Base-by-base conservation (phyloP, 1,139 yeast genomes). In the Suhomyces terraborum region DNA sequence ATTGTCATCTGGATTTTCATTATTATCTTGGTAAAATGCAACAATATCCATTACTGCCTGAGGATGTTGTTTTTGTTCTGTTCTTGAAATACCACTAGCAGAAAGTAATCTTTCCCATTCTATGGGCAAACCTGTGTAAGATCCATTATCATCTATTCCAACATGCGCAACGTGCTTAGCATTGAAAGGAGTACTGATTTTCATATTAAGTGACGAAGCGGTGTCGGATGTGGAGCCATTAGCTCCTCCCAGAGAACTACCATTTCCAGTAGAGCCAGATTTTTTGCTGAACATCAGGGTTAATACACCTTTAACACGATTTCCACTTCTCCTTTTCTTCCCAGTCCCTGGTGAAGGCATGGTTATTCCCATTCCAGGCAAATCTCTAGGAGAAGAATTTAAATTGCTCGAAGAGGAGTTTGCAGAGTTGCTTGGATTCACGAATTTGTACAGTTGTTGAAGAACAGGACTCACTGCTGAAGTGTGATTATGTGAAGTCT, bases 1-100 rank as follows among this genome's bases (percentile, higher is more conserved):
- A 30, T 78, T 82, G 37, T 83, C 93, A 18, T 79, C 80, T 39
- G 80, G 77, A 51, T 70, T 71, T 41, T 81, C 82, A 33, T 80
- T 74, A 8, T 73, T 72, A 47, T 84, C 88, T 54, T 86, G 89
- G 60, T 86, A 88, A 57, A 88, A 88, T 30, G 91, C 88, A 46
- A 91, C 95, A 50, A 91, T 89, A 57, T 89, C 96, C 77, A 87
- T 82, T 7, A 89, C 95, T 0, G 96, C 97, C 62, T 88, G 94
- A 3, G 97, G 96, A 58, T 93, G 89, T 53, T 84, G 86, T 53
- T 85, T 83, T 57, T 89, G 96, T 53, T 93, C 98, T 33, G 77
- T 78, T 52, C 79, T 80, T 5, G 95, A 78, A 38, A 93, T 88
- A 32, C 98, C 98, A 59, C 89, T 84, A 13, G 91, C 94, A 14